phyloP scores from a whole-genome alignment of 208 protist genomes.

The Trypanosoma avium region DNA sequence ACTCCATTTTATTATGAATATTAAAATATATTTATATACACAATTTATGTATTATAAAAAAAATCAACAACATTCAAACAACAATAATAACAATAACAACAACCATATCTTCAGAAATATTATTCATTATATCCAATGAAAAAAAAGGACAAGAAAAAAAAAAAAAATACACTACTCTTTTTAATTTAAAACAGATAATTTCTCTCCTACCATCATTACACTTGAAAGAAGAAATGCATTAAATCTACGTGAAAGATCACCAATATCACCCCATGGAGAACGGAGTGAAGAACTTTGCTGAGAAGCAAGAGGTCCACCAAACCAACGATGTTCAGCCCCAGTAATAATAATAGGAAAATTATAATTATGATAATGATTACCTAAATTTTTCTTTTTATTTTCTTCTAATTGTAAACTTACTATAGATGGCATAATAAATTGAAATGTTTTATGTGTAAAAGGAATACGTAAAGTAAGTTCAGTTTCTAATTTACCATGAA shows the following conservation, averaged over 20 bases:
- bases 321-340: conserved; percentile 74
- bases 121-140: too few relatives aligned
- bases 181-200: too few relatives aligned
- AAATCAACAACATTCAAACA: too few relatives aligned
- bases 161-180: too few relatives aligned
- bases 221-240: conserved; percentile 45
- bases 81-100: too few relatives aligned
- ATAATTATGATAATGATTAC: too few relatives aligned
- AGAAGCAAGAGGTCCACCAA: conserved; percentile 59
- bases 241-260: conserved; percentile 61
- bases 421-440: conserved; percentile 32
- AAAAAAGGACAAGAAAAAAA: too few relatives aligned
- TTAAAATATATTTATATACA: too few relatives aligned
- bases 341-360: too few relatives aligned
- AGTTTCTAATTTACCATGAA: conserved; percentile 51
- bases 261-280: conserved; percentile 62
- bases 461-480: conserved; percentile 44
- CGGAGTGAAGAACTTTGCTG: conserved; percentile 45
- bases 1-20: too few relatives aligned
- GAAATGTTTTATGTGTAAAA: conserved; percentile 29
- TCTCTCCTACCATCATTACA: conserved; percentile 1
- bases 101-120: too few relatives aligned
- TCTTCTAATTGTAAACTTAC: conserved; percentile 62
- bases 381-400: background rate
- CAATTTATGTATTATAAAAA: too few relatives aligned